phyloP scores from a whole-genome alignment of 2,329 filamentous ascomycete genomes.

The Alternaria ventricosa region DNA sequence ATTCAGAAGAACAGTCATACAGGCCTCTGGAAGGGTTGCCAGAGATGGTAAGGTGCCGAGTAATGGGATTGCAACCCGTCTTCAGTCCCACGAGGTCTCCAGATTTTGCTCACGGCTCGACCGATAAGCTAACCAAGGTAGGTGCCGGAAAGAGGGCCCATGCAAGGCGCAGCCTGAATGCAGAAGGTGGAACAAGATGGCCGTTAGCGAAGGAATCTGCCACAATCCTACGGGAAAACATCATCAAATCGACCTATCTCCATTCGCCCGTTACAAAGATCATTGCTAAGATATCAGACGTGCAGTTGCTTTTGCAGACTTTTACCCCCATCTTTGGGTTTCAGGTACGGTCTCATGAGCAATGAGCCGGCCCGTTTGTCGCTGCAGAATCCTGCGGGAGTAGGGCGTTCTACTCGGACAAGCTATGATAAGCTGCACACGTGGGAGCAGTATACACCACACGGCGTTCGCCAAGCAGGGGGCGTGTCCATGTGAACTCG shows the following conservation, averaged over 20 bases:
- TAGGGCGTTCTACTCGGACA: conserved; percentile 28
- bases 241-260: neutral
- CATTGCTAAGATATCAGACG: neutral
- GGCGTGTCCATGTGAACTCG: conserved; percentile 42
- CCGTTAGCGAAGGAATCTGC: conserved; percentile 11
- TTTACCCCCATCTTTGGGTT: conserved; percentile 11
- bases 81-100: neutral
- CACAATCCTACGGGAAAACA: conserved; percentile 22
- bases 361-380: conserved; percentile 4
- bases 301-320: neutral
- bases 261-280: conserved; percentile 13
- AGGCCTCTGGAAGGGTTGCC: conserved; percentile 2
- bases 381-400: conserved; percentile 13
- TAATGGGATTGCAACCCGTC: neutral
- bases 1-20: neutral
- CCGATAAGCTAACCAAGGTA: conserved; percentile 4
- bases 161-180: conserved; percentile 14
- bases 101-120: conserved; percentile 6
- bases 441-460: conserved; percentile 37
- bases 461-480: conserved; percentile 31
- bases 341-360: conserved; percentile 15
- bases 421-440: conserved; percentile 39
- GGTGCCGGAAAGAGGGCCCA: conserved; percentile 1
- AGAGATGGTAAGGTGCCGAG: neutral
- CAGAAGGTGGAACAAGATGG: conserved; percentile 21